phyloP scores from a whole-genome alignment of 345 rosid species.

The Arabis alpina region DNA sequence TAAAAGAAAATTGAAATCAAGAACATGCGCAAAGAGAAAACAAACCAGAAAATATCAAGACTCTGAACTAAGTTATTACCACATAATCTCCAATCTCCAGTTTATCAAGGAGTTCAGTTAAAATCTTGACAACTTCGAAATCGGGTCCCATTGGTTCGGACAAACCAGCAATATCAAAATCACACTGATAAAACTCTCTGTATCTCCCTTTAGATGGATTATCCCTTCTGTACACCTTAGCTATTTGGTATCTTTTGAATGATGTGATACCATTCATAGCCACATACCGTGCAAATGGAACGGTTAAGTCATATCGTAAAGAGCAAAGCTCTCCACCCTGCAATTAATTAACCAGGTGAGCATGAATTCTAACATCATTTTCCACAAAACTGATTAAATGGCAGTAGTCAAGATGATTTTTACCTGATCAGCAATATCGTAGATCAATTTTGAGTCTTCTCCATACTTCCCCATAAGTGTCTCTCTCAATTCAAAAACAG shows the following conservation, averaged over 20 bases:
- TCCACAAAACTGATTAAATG: background rate
- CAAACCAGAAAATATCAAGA: constrained; percentile 11
- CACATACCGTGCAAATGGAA: constrained; percentile 91
- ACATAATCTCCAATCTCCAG: constrained; percentile 84
- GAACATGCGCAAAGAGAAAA: constrained; percentile 9
- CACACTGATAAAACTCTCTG: constrained; percentile 98
- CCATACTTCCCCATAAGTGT: constrained; percentile 92
- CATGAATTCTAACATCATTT: background rate
- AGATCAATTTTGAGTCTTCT: constrained; percentile 93
- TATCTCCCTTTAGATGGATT: constrained; percentile 94
- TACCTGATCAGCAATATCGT: constrained; percentile 98
- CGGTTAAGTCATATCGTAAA: constrained; percentile 88
- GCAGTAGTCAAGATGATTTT: constrained; percentile 16
- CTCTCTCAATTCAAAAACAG: constrained; percentile 94
- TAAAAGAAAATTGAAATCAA: background rate
- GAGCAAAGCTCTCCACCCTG: constrained; percentile 99
- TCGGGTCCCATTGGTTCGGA: constrained; percentile 94
- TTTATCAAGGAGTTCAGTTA: constrained; percentile 82
- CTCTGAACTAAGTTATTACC: constrained; percentile 46
- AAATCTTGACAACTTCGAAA: constrained; percentile 72
- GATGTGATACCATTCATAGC: constrained; percentile 90
- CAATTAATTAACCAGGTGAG: constrained; percentile 26
- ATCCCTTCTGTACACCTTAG: constrained; percentile 90
- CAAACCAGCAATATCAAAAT: constrained; percentile 92
- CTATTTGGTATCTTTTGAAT: constrained; percentile 85